Evolutionary conservation across 2,329 filamentous ascomycete species (phyloP).

Genomic region (Aspergillus jensenii): DNA sequence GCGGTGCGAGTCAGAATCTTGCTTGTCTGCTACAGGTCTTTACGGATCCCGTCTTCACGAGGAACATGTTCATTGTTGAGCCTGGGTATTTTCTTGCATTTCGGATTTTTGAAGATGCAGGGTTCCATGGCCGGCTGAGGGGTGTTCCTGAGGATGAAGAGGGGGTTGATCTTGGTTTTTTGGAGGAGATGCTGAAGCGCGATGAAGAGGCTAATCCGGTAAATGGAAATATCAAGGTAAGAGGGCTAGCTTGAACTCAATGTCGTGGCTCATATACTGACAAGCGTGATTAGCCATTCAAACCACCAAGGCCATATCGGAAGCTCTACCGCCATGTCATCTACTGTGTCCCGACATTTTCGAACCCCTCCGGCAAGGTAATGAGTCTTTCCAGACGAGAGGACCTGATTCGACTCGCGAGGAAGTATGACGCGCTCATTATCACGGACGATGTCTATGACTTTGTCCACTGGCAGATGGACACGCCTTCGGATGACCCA

Average conservation of each 20-base stretch:
- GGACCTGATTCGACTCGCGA: no score
- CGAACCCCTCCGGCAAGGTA: slow-evolving; percentile 66
- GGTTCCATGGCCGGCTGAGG: slow-evolving; percentile 66
- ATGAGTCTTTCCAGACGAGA: no score
- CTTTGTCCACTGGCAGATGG: no score
- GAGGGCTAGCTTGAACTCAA: no score
- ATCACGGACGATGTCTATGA: no score
- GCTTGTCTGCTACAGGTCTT: slow-evolving; percentile 76
- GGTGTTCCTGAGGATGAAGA: slow-evolving; percentile 75
- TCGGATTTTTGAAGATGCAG: slow-evolving; percentile 79
- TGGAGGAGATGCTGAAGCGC: slow-evolving; percentile 52
- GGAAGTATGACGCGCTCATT: no score
- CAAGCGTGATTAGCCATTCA: slow-evolving; percentile 40
- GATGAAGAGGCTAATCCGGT: slow-evolving; percentile 42
- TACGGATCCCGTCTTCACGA: slow-evolving; percentile 74
- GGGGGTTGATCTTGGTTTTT: slow-evolving; percentile 67
- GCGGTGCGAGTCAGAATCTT: slow-evolving; percentile 81
- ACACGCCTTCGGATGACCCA: no score
- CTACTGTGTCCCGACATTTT: slow-evolving; percentile 84
- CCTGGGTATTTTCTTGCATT: slow-evolving; percentile 85
- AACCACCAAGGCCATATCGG: slow-evolving; percentile 59
- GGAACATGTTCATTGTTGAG: slow-evolving; percentile 74
- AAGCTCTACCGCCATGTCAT: slow-evolving; percentile 87
- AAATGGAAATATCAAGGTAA: no score
- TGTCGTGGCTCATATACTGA: no score